Base-by-base conservation (phyloP, 73 alveolate genomes). In the Paramecium sexaurelia region DNA sequence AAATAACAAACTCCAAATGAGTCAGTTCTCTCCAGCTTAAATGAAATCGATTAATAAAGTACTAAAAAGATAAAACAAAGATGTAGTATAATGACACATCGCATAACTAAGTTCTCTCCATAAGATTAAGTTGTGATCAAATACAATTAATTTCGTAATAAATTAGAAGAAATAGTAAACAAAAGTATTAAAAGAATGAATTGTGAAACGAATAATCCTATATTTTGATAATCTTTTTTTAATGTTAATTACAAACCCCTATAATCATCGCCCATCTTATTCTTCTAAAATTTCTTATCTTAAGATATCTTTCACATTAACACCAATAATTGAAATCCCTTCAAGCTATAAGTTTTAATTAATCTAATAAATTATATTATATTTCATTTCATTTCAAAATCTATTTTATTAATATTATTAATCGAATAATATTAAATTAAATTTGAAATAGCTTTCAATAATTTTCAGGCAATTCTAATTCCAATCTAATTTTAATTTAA, bases 251-350 rank as follows among this genome's bases (percentile, higher is more conserved):
- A n/a, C n/a, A n/a, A n/a, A n/a, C n/a, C n/a, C n/a, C n/a, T n/a
- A n/a, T n/a, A n/a, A n/a, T n/a, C n/a, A n/a, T n/a, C n/a, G n/a
- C n/a, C 27, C 51, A 11, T 69, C 85, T 27, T 15, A 17, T 22
- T 32, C 85, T 47, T 69, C 85, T 10, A 4, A 4, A 27, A 27
- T 69, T 10, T 69, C 85, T 32, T 17, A 57, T 57, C 6, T 19
- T 9, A 26, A 32, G 15, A 69, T 69, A 32, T 69, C 27, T 10
- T 15, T n/a, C n/a, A n/a, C n/a, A n/a, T n/a, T n/a, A n/a, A n/a
- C n/a, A n/a, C n/a, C n/a, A n/a, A n/a, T n/a, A 69, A 69, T 32
- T 69, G 33, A 26, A 69, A 69, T 27, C 85, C 85, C 26, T 32
- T 69, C 4, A 26, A n/a, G n/a, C n/a, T n/a, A n/a, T n/a, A n/a